Evolutionary conservation across 2,329 filamentous ascomycete genomes (phyloP).

Genomic region (Trichoderma sp.): DNA sequence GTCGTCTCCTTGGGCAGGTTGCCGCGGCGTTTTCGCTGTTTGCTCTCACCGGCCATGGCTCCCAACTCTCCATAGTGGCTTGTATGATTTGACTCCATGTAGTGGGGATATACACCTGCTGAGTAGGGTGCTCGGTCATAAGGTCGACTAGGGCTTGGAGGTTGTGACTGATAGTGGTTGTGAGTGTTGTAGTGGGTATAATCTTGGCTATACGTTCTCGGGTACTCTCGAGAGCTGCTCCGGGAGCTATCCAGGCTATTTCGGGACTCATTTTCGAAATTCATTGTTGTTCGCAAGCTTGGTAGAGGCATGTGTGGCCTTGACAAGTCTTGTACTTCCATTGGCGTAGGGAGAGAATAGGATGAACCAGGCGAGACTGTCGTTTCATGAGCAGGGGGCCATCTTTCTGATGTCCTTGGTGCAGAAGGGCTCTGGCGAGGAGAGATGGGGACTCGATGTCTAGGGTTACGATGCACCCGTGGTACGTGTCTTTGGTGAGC

Average conservation of each 20-base stretch:
- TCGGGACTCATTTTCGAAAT: slow-evolving; percentile 35
- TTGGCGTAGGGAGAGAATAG: slow-evolving; percentile 29
- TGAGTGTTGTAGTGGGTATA: slow-evolving; percentile 43
- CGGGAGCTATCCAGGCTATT: background rate
- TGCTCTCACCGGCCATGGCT: slow-evolving; percentile 45
- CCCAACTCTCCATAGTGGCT: slow-evolving; percentile 41
- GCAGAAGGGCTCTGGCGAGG: background rate
- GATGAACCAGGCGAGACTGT: background rate
- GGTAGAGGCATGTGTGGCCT: slow-evolving; percentile 41
- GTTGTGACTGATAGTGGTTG: slow-evolving; percentile 45
- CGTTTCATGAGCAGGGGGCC: slow-evolving; percentile 31
- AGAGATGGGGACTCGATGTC: slow-evolving; percentile 21
- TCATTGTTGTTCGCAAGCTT: slow-evolving; percentile 38
- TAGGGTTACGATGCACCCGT: slow-evolving; percentile 43
- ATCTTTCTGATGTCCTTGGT: slow-evolving; percentile 32
- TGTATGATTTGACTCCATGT: slow-evolving; percentile 38
- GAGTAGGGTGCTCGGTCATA: slow-evolving; percentile 47
- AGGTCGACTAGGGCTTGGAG: slow-evolving; percentile 42
- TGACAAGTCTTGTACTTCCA: slow-evolving; percentile 35
- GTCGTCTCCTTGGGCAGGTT: slow-evolving; percentile 91
- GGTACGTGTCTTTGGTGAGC: slow-evolving; percentile 45
- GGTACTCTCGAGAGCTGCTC: background rate
- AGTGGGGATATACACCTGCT: slow-evolving; percentile 34
- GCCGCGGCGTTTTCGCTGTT: slow-evolving; percentile 65
- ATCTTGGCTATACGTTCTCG: slow-evolving; percentile 27